Base-by-base conservation (phyloP, 169 alveolate species). In the Cryptosporidium bovis region DNA sequence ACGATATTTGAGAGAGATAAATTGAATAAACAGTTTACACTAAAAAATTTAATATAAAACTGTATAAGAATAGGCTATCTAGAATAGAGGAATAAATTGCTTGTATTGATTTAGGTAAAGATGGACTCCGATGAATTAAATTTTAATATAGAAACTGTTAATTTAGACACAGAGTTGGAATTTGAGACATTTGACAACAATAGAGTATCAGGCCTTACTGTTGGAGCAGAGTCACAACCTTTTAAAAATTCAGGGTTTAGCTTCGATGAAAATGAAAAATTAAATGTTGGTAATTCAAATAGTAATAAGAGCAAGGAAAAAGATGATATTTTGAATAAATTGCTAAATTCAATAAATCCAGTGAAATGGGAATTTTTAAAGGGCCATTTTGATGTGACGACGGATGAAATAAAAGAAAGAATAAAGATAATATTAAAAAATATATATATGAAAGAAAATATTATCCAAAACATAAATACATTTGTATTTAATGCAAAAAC, bases 71-170 rank as follows among this genome's bases (percentile, higher is more conserved):
- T 24, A 24, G 27, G 27, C 27, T 24, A 24, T 24, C 27, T 24
- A 24, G 27, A 24, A 24, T 0, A 24, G 27, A 40, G 48, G 48
- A 40, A 8, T 40, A 40, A 1, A 16, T 36, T 10, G 1, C 16
- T n/a, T 12, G 15, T 12, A 34, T 27, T 36, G 24, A 46, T 50
- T 48, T 12, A 8, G 65, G 7, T 29, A 16, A 29, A 51, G 0
- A 46, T 60, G 77, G n/a, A 77, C 13, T 7, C 50, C 10, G 87
- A 77, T 24, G 87, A 77, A 34, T 62, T 77, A 46, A 77, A 77
- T 24, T 77, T 77, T 44, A 77, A 77, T 60, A 62, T 77, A n/a
- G 87, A 77, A 34, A 77, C 87, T 27, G 87, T 77, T 1, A 77
- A 77, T 60, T 77, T 77, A 15, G 87, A 77, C 12, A 20, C 77